phyloP scores from a whole-genome alignment of 2,329 filamentous ascomycete genomes.

The Phyllosticta ampelicida region DNA sequence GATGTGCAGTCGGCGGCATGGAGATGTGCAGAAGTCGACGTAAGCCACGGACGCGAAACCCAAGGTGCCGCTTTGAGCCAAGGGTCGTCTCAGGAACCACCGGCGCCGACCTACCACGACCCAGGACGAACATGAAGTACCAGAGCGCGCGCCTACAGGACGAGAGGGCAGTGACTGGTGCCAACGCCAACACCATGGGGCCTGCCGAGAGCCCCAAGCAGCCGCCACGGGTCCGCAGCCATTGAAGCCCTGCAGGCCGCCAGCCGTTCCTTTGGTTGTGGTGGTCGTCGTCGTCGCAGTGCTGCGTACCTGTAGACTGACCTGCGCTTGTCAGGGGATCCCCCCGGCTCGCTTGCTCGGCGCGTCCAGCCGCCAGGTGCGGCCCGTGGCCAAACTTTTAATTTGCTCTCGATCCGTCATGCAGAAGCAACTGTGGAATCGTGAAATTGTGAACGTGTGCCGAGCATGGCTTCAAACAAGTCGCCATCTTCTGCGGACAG shows the following conservation, averaged over 20 bases:
- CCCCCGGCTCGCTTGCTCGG: background rate
- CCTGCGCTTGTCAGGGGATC: background rate
- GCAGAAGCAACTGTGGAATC: background rate
- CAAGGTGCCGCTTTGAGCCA: background rate
- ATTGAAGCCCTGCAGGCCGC: background rate
- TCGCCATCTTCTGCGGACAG: too few species aligned
- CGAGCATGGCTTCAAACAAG: too few species aligned
- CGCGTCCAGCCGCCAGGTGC: background rate
- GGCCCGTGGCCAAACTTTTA: background rate
- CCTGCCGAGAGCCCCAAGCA: background rate
- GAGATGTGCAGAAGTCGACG: slow-evolving; percentile 6
- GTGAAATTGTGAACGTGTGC: too few species aligned
- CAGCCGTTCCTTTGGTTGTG: too few species aligned
- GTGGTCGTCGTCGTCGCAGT: too few species aligned
- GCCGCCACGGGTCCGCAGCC: background rate
- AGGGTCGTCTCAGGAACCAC: slow-evolving; percentile 5
- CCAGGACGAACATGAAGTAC: too few species aligned
- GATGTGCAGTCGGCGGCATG: background rate
- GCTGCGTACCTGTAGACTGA: too few species aligned
- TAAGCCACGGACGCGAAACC: slow-evolving; percentile 4
- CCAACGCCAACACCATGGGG: background rate
- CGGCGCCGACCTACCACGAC: background rate
- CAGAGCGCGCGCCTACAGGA: background rate
- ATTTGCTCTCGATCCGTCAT: background rate
- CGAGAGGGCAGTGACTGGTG: background rate